These are phyloP conservation scores for Dorcoceras hygrometricum DNA, from an alignment of 257 asterid species.

Conservation along the genomic window DNA sequence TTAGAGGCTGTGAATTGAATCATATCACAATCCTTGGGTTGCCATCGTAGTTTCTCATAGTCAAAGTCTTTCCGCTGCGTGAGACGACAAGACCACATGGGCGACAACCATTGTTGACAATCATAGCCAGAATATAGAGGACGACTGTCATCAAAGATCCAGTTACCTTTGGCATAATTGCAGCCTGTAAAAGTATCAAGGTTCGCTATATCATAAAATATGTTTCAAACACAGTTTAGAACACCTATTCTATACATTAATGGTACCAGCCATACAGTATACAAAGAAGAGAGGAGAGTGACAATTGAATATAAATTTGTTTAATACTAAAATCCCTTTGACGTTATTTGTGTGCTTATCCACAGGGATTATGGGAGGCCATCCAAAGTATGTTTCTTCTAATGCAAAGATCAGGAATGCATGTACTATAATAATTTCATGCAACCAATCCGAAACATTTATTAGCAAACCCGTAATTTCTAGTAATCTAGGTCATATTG, in stretches of 20 bases:
- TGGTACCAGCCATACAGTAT: not conserved
- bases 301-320: conserved; percentile 1
- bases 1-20: conserved; percentile 64
- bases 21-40: conserved; percentile 69
- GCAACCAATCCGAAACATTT: conserved; percentile 14
- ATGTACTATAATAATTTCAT: conserved; percentile 4
- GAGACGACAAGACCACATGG: conserved; percentile 97
- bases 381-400: conserved; percentile 7
- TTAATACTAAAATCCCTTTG: not conserved
- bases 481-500: not conserved
- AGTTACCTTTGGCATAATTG: conserved; percentile 74
- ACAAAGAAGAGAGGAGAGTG: not conserved
- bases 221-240: conserved; percentile 1
- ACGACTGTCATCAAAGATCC: conserved; percentile 61
- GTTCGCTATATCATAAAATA: conserved; percentile 6
- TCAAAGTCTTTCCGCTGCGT: conserved; percentile 87
- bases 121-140: conserved; percentile 86
- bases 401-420: conserved; percentile 15
- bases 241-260: conserved; percentile 19
- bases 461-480: not conserved
- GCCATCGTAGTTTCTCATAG: conserved; percentile 82
- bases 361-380: not conserved
- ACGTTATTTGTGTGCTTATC: conserved; percentile 7
- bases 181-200: conserved; percentile 51
- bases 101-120: conserved; percentile 86